Conservation (phyloP, 805 yeast species). For the Nakazawaea wickerhamii region DNA sequence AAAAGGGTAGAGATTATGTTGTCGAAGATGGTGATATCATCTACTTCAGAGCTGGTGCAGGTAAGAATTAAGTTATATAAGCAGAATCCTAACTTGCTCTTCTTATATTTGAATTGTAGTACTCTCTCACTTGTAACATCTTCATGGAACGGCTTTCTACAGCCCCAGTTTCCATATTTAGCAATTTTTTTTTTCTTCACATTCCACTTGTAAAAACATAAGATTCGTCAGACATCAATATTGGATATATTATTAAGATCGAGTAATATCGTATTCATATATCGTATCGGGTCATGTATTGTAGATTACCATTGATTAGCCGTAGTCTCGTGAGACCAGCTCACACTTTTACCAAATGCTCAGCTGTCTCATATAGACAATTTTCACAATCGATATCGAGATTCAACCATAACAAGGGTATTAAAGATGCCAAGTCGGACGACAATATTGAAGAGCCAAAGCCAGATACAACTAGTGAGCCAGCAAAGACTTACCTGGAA, state of each 20-base stretch:
- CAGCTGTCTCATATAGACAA: background rate
- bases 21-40: constrained; percentile 84
- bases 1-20: constrained; percentile 71
- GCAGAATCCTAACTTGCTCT: background rate
- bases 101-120: background rate
- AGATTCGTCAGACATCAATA: too few relatives aligned
- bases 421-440: background rate
- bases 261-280: too few relatives aligned
- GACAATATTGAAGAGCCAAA: background rate
- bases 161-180: background rate
- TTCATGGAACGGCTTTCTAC: too few relatives aligned
- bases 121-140: too few relatives aligned
- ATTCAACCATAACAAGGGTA: background rate
- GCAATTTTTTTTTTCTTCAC: background rate
- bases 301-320: too few relatives aligned
- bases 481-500: constrained; percentile 7
- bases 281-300: too few relatives aligned
- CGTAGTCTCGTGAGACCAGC: background rate
- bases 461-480: background rate
- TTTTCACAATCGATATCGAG: background rate
- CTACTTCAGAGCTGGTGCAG: constrained; percentile 67
- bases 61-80: constrained; percentile 32
- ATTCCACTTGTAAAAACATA: background rate
- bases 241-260: too few relatives aligned
- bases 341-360: background rate